These are phyloP conservation scores for Microcyclosporella mali DNA, from an alignment of 2,329 filamentous ascomycete species.

Conservation along the genomic window DNA sequence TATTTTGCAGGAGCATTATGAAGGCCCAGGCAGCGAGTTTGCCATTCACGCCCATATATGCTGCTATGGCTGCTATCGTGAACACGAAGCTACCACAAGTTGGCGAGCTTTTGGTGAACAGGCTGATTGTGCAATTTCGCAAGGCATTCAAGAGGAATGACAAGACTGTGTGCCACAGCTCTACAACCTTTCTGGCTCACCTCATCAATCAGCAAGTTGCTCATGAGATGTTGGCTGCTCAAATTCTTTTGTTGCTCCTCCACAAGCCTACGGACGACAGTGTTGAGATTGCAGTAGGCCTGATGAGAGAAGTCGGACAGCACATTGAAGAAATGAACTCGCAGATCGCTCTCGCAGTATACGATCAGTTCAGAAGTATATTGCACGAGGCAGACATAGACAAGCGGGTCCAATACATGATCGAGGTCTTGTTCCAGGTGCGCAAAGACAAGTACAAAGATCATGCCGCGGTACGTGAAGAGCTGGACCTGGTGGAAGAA, in stretches of 20 bases:
- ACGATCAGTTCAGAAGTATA: constrained; percentile 92
- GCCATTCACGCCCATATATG: constrained; percentile 94
- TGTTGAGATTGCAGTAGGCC: constrained; percentile 91
- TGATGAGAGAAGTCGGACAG: constrained; percentile 88
- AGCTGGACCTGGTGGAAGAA: constrained; percentile 91
- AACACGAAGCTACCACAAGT: constrained; percentile 96
- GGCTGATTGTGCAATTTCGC: constrained; percentile 84
- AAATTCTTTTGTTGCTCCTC: constrained; percentile 85
- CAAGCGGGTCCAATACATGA: constrained; percentile 98
- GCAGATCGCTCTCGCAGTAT: constrained; percentile 80
- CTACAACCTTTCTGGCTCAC: constrained; percentile 91
- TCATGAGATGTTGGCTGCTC: constrained; percentile 85
- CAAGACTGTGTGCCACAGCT: constrained; percentile 88
- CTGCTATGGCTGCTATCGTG: constrained; percentile 90
- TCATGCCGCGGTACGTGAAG: constrained; percentile 81
- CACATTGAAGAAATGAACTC: constrained; percentile 94
- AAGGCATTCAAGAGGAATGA: constrained; percentile 96
- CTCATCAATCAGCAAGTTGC: constrained; percentile 94
- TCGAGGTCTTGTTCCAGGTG: constrained; percentile 94
- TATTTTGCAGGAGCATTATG: constrained; percentile 96
- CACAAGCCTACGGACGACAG: constrained; percentile 96
- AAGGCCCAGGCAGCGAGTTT: constrained; percentile 95
- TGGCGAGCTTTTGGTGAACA: constrained; percentile 79
- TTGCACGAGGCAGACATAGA: constrained; percentile 96
- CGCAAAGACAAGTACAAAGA: constrained; percentile 96